Evolutionary conservation across 73 alveolate species (phyloP).

Genomic region (Paramecium biaurelia): DNA sequence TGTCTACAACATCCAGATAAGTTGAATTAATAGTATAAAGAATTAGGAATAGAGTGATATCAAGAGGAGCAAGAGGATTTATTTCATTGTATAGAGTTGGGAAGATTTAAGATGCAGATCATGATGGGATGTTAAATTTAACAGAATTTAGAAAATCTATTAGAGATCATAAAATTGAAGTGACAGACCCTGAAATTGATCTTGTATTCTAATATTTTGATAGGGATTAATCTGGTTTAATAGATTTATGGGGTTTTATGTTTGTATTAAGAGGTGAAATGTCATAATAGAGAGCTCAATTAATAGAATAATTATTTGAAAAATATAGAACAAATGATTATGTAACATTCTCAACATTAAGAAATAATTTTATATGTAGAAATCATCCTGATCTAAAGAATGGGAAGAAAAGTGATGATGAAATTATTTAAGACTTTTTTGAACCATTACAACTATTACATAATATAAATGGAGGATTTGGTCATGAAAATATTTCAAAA

Average conservation of each 20-base stretch:
- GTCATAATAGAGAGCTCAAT: constrained; percentile 54
- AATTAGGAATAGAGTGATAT: constrained; percentile 74
- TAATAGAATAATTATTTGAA: constrained; percentile 72
- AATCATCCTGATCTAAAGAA: constrained; percentile 86
- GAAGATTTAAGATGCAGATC: constrained; percentile 84
- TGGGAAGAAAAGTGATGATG: constrained; percentile 81
- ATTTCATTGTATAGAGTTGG: constrained; percentile 80
- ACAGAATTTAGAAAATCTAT: constrained; percentile 73
- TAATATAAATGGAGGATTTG: constrained; percentile 42
- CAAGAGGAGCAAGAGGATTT: constrained; percentile 93
- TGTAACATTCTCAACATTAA: constrained; percentile 82
- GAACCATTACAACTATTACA: constrained; percentile 61
- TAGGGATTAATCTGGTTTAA: constrained; percentile 73
- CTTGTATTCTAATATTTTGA: constrained; percentile 83
- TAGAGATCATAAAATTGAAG: constrained; percentile 72
- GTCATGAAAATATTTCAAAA: neutral
- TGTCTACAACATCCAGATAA: constrained; percentile 19
- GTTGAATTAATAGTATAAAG: constrained; percentile 68
- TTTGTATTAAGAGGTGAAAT: constrained; percentile 67
- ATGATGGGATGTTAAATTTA: constrained; percentile 69
- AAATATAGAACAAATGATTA: constrained; percentile 76
- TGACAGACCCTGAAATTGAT: constrained; percentile 75
- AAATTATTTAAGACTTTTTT: constrained; percentile 63
- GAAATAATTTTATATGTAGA: constrained; percentile 78
- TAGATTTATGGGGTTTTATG: constrained; percentile 68